A percentile compares a stretch with the other conserved stretches of the same genome.
Evolutionary conservation across 2,329 filamentous ascomycete genomes (phyloP).

Genomic region (Cadophora sp.): DNA sequence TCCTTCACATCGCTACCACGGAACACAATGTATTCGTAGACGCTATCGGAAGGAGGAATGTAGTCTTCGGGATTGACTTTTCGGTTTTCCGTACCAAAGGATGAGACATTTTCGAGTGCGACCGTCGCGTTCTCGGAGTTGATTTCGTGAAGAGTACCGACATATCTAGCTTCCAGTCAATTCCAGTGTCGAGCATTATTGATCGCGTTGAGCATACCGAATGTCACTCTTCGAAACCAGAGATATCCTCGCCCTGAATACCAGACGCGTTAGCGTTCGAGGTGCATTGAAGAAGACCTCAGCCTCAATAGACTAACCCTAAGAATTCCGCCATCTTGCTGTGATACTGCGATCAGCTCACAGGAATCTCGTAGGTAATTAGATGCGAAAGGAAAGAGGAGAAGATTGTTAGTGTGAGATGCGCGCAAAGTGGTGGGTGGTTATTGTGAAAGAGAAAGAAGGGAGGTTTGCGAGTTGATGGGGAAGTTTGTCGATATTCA

Average conservation of each 20-base stretch:
- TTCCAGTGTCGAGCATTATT: neutral
- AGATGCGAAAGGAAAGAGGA: slow-evolving; percentile 17
- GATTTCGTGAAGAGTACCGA: slow-evolving; percentile 95
- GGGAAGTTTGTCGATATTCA: slow-evolving; percentile 30
- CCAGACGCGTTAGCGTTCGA: slow-evolving; percentile 35
- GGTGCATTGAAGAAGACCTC: slow-evolving; percentile 21
- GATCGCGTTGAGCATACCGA: slow-evolving; percentile 65
- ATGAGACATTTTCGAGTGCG: slow-evolving; percentile 94
- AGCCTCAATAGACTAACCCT: slow-evolving; percentile 52
- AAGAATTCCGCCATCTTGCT: slow-evolving; percentile 65
- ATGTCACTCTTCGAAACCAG: slow-evolving; percentile 98
- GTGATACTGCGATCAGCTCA: slow-evolving; percentile 41
- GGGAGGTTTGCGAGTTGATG: slow-evolving; percentile 26
- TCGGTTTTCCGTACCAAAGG: slow-evolving; percentile 92
- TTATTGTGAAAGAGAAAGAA: slow-evolving; percentile 24
- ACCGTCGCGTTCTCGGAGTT: slow-evolving; percentile 97
- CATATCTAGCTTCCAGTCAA: slow-evolving; percentile 69
- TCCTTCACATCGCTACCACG: slow-evolving; percentile 98
- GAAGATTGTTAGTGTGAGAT: neutral
- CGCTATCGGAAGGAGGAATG: slow-evolving; percentile 80
- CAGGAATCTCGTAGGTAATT: slow-evolving; percentile 38
- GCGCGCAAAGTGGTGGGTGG: slow-evolving; percentile 13
- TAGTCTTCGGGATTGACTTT: slow-evolving; percentile 80
- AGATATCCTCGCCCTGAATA: slow-evolving; percentile 83
- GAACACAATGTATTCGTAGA: slow-evolving; percentile 99